Evolutionary conservation across 1,284 basidiomycete species (phyloP).

Genomic region (Trichosporon inkin): DNA sequence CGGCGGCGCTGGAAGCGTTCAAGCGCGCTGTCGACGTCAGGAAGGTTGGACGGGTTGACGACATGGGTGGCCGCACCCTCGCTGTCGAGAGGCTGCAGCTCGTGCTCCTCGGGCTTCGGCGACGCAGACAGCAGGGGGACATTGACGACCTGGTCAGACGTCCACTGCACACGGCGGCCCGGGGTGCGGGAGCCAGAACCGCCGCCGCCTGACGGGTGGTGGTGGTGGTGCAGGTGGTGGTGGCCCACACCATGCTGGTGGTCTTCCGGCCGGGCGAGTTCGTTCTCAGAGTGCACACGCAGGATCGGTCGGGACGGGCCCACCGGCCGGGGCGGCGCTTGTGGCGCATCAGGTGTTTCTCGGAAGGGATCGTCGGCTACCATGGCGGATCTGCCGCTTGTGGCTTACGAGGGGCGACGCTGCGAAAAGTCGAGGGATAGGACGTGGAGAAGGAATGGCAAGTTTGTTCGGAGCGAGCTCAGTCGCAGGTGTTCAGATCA

Average conservation of each 20-base stretch:
- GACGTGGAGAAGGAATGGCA: constrained; percentile 35
- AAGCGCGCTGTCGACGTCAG: constrained; percentile 1
- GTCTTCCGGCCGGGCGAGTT: background rate
- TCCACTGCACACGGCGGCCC: constrained; percentile 46
- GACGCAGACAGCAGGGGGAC: constrained; percentile 34
- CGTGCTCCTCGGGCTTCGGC: background rate
- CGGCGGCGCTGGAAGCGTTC: constrained; percentile 9
- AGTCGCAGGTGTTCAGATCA: background rate
- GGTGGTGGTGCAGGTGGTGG: background rate
- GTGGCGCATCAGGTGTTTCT: constrained; percentile 1
- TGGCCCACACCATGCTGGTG: constrained; percentile 12
- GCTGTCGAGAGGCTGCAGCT: background rate
- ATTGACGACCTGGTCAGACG: constrained; percentile 38
- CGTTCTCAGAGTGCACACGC: background rate
- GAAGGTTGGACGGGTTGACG: background rate
- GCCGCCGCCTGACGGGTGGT: background rate
- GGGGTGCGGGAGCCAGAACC: constrained; percentile 38
- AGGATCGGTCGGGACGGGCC: constrained; percentile 6
- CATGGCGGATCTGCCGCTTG: constrained; percentile 8
- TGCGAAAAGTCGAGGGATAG: constrained; percentile 19
- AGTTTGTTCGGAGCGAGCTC: constrained; percentile 5
- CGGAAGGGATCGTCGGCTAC: constrained; percentile 9
- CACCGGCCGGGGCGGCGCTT: background rate
- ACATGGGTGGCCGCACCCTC: background rate
- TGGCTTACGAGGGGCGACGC: background rate